These are phyloP conservation scores for Saccharomycopsis schoenii DNA, from an alignment of 805 yeast genomes.

Conservation along the genomic window DNA sequence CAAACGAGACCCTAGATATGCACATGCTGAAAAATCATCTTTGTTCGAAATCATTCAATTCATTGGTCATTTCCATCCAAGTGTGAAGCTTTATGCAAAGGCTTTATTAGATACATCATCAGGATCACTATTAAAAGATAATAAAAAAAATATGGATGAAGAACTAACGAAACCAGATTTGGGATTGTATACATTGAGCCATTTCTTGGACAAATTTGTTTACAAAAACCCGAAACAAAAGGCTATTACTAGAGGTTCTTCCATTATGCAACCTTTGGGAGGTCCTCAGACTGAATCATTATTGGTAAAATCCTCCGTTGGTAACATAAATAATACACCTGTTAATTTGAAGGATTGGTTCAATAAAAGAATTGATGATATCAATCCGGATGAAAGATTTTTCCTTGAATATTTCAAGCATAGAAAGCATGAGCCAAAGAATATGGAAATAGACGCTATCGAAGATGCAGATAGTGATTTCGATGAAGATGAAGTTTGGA, in stretches of 20 bases:
- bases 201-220: constrained; percentile 91
- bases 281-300: constrained; percentile 69
- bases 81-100: constrained; percentile 71
- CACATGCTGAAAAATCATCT: constrained; percentile 75
- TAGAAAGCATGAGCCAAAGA: constrained; percentile 35
- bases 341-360: constrained; percentile 84
- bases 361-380: constrained; percentile 45
- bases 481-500: constrained; percentile 70
- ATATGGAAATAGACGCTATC: constrained; percentile 26
- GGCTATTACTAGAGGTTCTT: constrained; percentile 64
- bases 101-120: constrained; percentile 33
- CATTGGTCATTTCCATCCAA: constrained; percentile 82
- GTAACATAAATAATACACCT: constrained; percentile 36
- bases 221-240: constrained; percentile 85
- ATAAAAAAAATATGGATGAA: constrained; percentile 19
- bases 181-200: constrained; percentile 77
- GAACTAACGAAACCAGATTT: constrained; percentile 70
- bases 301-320: constrained; percentile 50
- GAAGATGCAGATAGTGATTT: constrained; percentile 36
- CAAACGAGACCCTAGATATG: constrained; percentile 85
- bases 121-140: not conserved
- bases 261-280: constrained; percentile 96
- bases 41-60: constrained; percentile 81
- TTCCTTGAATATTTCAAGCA: constrained; percentile 75
- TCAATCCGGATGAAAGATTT: constrained; percentile 82